Evolutionary conservation across 441 rosid genomes (phyloP), one percentile per base, ranked within the genome.

Genomic region (Eutrema salsugineum): DNA sequence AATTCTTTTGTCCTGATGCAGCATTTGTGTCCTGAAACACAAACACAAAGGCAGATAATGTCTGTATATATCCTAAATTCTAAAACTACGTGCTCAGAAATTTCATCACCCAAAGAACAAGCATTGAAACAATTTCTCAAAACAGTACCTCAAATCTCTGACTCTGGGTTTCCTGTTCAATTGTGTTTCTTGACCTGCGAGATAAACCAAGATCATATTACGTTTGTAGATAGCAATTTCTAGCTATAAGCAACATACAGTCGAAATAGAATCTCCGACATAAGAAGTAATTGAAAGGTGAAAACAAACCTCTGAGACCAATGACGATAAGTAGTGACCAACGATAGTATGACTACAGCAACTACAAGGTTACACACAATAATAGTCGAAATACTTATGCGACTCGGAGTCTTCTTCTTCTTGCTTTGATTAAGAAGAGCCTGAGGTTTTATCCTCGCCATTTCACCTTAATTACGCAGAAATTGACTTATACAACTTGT

Each of bases 391-490:
- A 77, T 65, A 70, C 93, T 86, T 49, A 88, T 73, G 1, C 91
- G 90, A 79, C 87, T 82, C 0, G 94, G 91, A 20, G 76, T 84
- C 70, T 87, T 91, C 87, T 93, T 89, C 89, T 76, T 89, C 82
- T 93, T 93, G 85, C 96, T 93, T 82, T 88, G 98, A 78, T 81
- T 79, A 44, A 93, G 75, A 62, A 93, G 78, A 60, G 94, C 88
- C 76, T 88, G 97, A 56, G 98, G 98, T 63, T 91, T 91, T 75
- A 93, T 93, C 77, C 91, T 89, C 22, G 96, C 98, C 98, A 93
- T 93, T 66, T 14, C 33, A 54, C 39, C 73, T 61, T 54, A 12
- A 0, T 24, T 20, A 10, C 16, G 6, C 38, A 61, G 49, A 27
- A 70, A 48, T 55, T 0, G 9, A 69, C 12, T 32, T 6, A 32